Base-by-base conservation (phyloP, 176 grass and related monocot species). In the Bonia amplexicaulis region DNA sequence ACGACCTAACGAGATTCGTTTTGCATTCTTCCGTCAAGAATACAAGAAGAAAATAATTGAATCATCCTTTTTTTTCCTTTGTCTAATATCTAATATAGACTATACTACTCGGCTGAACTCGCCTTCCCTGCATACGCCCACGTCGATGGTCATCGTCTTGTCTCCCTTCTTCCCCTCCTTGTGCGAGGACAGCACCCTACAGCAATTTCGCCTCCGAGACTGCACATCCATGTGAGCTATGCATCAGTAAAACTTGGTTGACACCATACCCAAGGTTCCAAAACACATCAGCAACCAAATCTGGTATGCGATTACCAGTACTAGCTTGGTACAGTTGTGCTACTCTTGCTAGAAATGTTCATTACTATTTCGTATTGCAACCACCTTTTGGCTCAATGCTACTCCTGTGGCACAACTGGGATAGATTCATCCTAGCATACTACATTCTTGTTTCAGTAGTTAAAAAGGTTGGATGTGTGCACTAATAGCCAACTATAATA, bases 131-230 rank as follows among this genome's bases (percentile, higher is more conserved):
- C 96, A 98, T 69, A 93, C 85, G 62, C 96, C 91, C 45, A 98
- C 89, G 52, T 95, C 91, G 65, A 98, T 89, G 67, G 82, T 85
- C 96, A 98, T 98, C 81, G 80, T 93, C 83, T 81, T 90, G 25
- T 86, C 54, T 6, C 77, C 77, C 19, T 77, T 53, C 75, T 76
- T 77, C 60, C 77, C 67, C 11, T 45, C 77, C 66, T 91, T 68
- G 20, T 89, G 90, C 74, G 95, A 84, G 5, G 74, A 86, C 67
- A 95, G 22, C 85, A 98, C 96, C 48, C 96, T 71, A 49, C 96
- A 98, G 69, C 96, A 98, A 77, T 95, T 92, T 71, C 96, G 86
- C 85, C 96, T 98, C 9, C 93, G 96, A 39, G 96, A 91, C 96
- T 98, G 91, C 85, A 88, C 31, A 79, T 47, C 65, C 82, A 82